Conservation (phyloP, 495 filamentous ascomycete genomes). For the Neurospora sp. region DNA sequence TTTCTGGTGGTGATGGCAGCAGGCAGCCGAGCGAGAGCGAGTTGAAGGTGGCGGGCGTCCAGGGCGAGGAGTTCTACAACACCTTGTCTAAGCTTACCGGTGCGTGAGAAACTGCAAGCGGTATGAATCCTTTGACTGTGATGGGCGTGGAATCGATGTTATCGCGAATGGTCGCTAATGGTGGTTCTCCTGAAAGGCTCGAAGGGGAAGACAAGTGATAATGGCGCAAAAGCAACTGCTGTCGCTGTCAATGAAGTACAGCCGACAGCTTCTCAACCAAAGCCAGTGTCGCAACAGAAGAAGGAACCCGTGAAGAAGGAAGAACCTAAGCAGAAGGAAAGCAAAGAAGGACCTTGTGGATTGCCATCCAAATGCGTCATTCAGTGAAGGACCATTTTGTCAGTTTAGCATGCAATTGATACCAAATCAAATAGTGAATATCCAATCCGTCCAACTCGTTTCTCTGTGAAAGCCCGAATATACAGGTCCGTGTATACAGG, state of each 20-base stretch:
- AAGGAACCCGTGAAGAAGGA: not conserved
- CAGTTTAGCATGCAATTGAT: not conserved
- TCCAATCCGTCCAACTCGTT: not conserved
- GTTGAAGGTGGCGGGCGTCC: slow-evolving; percentile 63
- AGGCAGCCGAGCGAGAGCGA: slow-evolving; percentile 69
- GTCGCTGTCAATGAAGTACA: not conserved
- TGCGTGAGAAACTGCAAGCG: slow-evolving; percentile 36
- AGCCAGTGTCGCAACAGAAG: not conserved
- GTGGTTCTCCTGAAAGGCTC: not conserved
- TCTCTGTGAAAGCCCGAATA: not conserved
- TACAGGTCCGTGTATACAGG: not conserved
- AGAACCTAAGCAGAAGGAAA: not conserved
- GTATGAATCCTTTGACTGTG: slow-evolving; percentile 54
- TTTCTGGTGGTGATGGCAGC: slow-evolving; percentile 69
- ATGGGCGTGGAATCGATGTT: not conserved
- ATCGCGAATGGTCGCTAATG: slow-evolving; percentile 12
- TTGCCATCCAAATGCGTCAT: slow-evolving; percentile 13
- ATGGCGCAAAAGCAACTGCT: not conserved
- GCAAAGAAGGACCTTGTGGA: slow-evolving; percentile 14
- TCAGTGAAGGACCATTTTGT: not conserved
- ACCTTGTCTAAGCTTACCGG: slow-evolving; percentile 61
- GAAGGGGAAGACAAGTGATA: not conserved
- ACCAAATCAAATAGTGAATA: not conserved
- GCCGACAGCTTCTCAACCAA: not conserved
- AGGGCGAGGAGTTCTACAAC: slow-evolving; percentile 84